A percentile compares a stretch with the other conserved stretches of the same genome.
Evolutionary conservation across 192 early-diverging fungal genomes (phyloP).

Genomic region (Dispira parvispora): DNA sequence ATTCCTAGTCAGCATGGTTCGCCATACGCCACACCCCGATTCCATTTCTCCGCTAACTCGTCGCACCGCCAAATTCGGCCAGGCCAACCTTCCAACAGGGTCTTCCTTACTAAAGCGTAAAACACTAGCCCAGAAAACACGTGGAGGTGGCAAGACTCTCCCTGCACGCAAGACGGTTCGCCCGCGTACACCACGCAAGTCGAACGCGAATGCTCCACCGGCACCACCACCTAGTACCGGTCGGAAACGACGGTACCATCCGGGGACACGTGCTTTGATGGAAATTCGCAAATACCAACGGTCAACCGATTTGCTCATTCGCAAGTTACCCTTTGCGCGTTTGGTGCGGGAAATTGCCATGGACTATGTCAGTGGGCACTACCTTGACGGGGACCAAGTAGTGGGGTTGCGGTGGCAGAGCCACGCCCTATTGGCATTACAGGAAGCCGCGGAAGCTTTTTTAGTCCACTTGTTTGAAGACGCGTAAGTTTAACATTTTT

Average conservation of each 20-base stretch:
- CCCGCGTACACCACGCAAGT: too few species aligned
- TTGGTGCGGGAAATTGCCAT: constrained; percentile 54
- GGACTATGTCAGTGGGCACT: constrained; percentile 26
- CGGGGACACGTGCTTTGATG: constrained; percentile 62
- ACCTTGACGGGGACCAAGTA: constrained; percentile 16
- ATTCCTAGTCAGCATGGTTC: too few species aligned
- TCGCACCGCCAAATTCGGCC: too few species aligned
- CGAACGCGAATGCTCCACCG: too few species aligned
- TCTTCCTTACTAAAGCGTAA: too few species aligned
- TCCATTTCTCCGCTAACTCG: too few species aligned
- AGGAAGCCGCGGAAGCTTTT: constrained; percentile 69
- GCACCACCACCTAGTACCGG: too few species aligned
- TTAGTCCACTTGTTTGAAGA: constrained; percentile 79
- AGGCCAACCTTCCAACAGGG: too few species aligned
- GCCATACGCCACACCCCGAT: too few species aligned
- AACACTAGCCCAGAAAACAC: too few species aligned
- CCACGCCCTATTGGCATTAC: constrained; percentile 56
- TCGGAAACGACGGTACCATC: constrained; percentile 35
- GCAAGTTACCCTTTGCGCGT: constrained; percentile 76
- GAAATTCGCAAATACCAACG: constrained; percentile 81
- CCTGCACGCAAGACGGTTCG: too few species aligned
- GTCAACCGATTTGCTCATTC: constrained; percentile 55
- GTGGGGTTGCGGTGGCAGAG: constrained; percentile 53
- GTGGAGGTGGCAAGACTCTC: too few species aligned
- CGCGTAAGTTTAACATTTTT: constrained; percentile 49